A percentile compares a stretch with the other conserved stretches of the same genome.
Conservation (phyloP, 2,329 filamentous ascomycete genomes). For the Fusarium poae region DNA sequence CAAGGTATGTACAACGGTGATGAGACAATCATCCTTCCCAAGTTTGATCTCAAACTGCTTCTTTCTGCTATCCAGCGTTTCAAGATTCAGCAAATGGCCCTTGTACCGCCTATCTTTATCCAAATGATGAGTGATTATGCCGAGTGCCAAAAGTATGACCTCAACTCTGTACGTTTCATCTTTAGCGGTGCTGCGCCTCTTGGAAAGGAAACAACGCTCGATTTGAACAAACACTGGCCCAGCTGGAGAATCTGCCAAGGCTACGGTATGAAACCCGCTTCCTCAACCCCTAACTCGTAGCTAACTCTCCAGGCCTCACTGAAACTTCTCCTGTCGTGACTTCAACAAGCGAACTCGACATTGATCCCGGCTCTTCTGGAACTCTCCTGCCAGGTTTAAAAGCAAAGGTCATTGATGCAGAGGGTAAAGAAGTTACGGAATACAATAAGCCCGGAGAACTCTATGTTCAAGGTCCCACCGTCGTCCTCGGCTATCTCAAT, state of each 20-base stretch:
- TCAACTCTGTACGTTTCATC: constrained; percentile 73
- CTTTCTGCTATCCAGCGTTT: constrained; percentile 74
- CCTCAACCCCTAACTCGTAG: accelerated
- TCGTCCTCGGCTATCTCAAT: constrained; percentile 87
- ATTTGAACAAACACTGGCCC: constrained; percentile 72
- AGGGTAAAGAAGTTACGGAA: constrained; percentile 76
- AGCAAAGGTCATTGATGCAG: constrained; percentile 73
- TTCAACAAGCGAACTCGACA: constrained; percentile 68
- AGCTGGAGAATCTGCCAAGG: constrained; percentile 76
- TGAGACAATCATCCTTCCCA: constrained; percentile 77
- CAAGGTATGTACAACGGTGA: constrained; percentile 76
- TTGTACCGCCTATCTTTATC: constrained; percentile 86
- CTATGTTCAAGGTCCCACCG: constrained; percentile 79
- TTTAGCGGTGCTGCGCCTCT: constrained; percentile 83
- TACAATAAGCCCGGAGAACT: constrained; percentile 85
- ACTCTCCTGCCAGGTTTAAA: constrained; percentile 73
- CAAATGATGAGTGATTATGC: constrained; percentile 74
- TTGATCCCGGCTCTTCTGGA: constrained; percentile 77
- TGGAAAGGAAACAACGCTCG: constrained; percentile 75
- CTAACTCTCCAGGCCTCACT: constrained; percentile 68
- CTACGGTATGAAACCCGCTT: constrained; percentile 66
- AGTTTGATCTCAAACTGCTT: constrained; percentile 78
- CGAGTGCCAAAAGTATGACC: constrained; percentile 72
- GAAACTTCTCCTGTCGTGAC: constrained; percentile 78
- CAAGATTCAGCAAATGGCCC: constrained; percentile 75